These are phyloP conservation scores for Colletotrichum zoysiae DNA, from an alignment of 2,329 filamentous ascomycete species.

Conservation along the genomic window DNA sequence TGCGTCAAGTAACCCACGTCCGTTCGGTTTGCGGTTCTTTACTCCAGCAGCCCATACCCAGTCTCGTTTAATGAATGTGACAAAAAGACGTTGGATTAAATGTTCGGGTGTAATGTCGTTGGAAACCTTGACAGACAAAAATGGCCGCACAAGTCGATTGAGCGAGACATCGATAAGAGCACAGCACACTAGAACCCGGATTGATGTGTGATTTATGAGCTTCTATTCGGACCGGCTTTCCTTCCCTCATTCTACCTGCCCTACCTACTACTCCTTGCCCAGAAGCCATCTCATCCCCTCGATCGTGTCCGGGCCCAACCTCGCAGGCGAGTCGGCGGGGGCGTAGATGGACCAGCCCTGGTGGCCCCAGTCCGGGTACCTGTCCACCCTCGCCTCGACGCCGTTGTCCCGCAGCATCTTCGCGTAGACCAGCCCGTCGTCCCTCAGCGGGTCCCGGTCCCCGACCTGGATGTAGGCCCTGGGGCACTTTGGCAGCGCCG, in stretches of 20 bases:
- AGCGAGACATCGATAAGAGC: too few species aligned
- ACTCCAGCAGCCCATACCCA: background rate
- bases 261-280: constrained; percentile 26
- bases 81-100: background rate
- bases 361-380: constrained; percentile 32
- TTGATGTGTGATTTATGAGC: background rate
- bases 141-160: too few species aligned
- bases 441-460: constrained; percentile 63
- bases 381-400: constrained; percentile 58
- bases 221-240: too few species aligned
- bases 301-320: constrained; percentile 27
- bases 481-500: constrained; percentile 53
- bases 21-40: background rate
- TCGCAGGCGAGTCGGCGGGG: constrained; percentile 1
- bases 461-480: constrained; percentile 63
- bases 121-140: too few species aligned
- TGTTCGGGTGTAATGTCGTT: too few species aligned
- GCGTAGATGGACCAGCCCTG: constrained; percentile 29
- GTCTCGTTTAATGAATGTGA: background rate
- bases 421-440: constrained; percentile 67
- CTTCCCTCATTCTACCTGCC: too few species aligned
- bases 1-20: background rate
- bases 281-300: constrained; percentile 33
- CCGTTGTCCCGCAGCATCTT: constrained; percentile 58
- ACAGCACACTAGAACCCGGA: background rate